Evolutionary conservation across 2,329 filamentous ascomycete species (phyloP), one percentile per base, ranked within the genome.

Genomic region (Colletotrichum graminicola): DNA sequence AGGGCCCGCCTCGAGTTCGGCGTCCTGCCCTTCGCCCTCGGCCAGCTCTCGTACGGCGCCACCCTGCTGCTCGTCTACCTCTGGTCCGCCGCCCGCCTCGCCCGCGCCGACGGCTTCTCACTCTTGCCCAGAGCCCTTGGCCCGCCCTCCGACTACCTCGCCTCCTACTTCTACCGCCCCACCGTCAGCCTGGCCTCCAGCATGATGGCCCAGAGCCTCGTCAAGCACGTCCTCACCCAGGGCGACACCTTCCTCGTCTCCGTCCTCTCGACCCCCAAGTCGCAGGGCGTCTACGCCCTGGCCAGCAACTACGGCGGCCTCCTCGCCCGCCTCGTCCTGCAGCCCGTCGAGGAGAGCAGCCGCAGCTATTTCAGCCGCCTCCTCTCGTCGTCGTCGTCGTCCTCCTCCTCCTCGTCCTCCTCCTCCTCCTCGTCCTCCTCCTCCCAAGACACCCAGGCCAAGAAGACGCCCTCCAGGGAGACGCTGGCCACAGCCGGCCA

Each of bases 231-330:
- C 63, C 88, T 99, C 63, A 98, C 96, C 0, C 94, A 98, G 82
- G 96, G 95, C 71, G 96, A 99, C 82, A 94, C 94, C 1, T 89
- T 98, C 75, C 90, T 98, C 61, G 92, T 99, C 74, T 92, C 93
- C 21, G 83, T 91, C 16, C 86, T 98, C 68, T 92, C 95, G 8
- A 90, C 91, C 0, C 88, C 96, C 1, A 86, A 90, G 52, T 92
- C 95, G 5, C 96, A 98, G 83, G 96, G 96, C 18, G 91, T 94
- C 45, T 99, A 98, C 78, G 94, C 95, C 0, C 87, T 99, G 6
- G 96, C 95, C 63, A 94, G 94, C 76, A 99, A 98, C 81, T 99
- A 96, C 79, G 96, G 96, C 29, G 93, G 95, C 2, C 88, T 99
- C 0, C 84, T 97, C 36, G 96, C 96, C 0, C 90, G 96, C 3